phyloP scores from a whole-genome alignment of 148 eudicot species.

The Rhododendron mucronatum region DNA sequence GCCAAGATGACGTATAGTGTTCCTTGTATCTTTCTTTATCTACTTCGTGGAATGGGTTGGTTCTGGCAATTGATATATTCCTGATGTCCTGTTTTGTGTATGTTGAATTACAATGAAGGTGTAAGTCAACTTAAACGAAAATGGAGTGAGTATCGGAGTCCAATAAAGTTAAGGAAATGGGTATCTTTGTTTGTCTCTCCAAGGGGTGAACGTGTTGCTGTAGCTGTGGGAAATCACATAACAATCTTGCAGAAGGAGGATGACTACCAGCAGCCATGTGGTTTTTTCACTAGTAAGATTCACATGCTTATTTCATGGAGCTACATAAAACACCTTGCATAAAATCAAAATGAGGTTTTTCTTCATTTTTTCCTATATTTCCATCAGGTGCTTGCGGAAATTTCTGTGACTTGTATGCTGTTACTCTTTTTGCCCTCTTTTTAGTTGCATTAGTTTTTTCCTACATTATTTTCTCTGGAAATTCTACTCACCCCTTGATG shows the following conservation, averaged over 20 bases:
- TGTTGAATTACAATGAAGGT: conserved; percentile 33
- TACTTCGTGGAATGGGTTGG: background rate
- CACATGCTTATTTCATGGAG: conserved; percentile 12
- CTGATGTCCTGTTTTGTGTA: conserved; percentile 14
- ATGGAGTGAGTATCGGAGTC: conserved; percentile 56
- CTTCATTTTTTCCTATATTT: background rate
- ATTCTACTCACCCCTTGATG: background rate
- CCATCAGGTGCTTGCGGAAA: background rate
- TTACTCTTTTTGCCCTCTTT: background rate
- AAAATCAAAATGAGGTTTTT: background rate
- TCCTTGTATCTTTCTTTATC: background rate
- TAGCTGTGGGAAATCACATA: conserved; percentile 66
- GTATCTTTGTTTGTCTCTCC: conserved; percentile 79
- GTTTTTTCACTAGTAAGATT: conserved; percentile 63
- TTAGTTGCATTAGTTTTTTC: background rate
- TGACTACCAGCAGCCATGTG: conserved; percentile 67
- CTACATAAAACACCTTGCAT: background rate
- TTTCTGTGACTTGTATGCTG: background rate
- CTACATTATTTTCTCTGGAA: background rate
- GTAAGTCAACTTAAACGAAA: conserved; percentile 67
- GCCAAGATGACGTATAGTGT: background rate
- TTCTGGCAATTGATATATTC: conserved; percentile 1
- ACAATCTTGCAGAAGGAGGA: conserved; percentile 76
- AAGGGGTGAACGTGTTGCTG: conserved; percentile 67
- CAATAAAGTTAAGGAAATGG: conserved; percentile 51